These are phyloP conservation scores for Collariella sp. DNA, from an alignment of 495 filamentous ascomycete genomes.

Conservation along the genomic window DNA sequence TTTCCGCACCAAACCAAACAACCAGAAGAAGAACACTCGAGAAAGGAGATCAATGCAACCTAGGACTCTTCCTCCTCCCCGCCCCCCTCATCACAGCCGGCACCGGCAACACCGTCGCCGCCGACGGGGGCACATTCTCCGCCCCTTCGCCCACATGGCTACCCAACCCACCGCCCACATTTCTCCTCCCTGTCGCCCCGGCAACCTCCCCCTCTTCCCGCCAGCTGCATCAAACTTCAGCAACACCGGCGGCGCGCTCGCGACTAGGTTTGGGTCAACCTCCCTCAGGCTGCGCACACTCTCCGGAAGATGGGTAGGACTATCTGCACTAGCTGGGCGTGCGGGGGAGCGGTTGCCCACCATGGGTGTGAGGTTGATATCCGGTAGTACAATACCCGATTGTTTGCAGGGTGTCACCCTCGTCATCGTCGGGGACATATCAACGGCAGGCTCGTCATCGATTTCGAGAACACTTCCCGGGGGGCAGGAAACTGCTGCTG, in stretches of 20 bases:
- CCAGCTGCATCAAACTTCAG: constrained; percentile 9
- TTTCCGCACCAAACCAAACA: background rate
- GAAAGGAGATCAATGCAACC: constrained; percentile 26
- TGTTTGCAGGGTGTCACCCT: background rate
- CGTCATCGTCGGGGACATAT: too few relatives aligned
- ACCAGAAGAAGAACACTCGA: background rate
- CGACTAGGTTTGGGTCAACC: constrained; percentile 37
- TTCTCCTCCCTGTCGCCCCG: constrained; percentile 40
- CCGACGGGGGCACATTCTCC: constrained; percentile 49
- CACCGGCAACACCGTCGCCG: too few relatives aligned
- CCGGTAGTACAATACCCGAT: constrained; percentile 26
- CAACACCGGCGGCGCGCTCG: background rate
- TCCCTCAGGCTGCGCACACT: constrained; percentile 34
- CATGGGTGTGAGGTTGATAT: constrained; percentile 25
- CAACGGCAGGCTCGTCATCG: background rate
- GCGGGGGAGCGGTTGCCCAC: constrained; percentile 5
- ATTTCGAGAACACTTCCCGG: constrained; percentile 23
- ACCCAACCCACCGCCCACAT: constrained; percentile 18
- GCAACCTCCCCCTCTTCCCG: constrained; percentile 38
- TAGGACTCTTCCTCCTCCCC: constrained; percentile 45
- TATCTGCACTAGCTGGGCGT: constrained; percentile 11
- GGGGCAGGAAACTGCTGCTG: constrained; percentile 53
- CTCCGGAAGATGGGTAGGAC: background rate
- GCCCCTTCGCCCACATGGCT: constrained; percentile 43
- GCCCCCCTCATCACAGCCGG: constrained; percentile 35